A percentile compares a stretch with the other conserved stretches of the same genome.
phyloP scores from a whole-genome alignment of 371 early-diverging fungal species.

The Mucor sp. region DNA sequence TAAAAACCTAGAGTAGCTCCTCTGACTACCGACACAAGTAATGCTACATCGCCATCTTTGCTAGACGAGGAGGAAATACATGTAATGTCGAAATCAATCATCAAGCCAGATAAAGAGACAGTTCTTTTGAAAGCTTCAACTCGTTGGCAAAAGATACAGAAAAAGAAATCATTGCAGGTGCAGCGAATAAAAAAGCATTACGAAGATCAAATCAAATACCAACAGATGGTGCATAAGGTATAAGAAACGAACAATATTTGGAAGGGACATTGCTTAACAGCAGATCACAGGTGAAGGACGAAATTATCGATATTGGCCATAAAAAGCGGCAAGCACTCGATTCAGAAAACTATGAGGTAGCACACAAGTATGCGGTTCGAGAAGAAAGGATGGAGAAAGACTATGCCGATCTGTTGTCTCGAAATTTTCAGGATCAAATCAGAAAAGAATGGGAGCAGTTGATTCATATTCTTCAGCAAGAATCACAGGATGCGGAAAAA shows the following conservation, averaged over 20 bases:
- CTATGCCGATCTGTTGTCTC: background rate
- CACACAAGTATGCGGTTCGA: background rate
- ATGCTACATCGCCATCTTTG: background rate
- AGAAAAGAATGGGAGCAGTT: background rate
- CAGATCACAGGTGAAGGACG: background rate
- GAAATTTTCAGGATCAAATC: background rate
- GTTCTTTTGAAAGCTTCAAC: background rate
- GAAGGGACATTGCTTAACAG: background rate
- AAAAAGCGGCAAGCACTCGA: background rate
- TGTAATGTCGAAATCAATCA: background rate
- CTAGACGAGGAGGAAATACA: background rate
- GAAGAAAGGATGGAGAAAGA: background rate
- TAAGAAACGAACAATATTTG: background rate
- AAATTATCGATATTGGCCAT: background rate
- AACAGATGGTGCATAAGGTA: background rate
- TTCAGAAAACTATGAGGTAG: background rate
- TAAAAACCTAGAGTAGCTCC: background rate
- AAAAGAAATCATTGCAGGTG: background rate
- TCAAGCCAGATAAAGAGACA: constrained; percentile 2
- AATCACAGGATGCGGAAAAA: background rate
- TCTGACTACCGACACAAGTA: background rate
- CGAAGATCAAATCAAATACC: background rate
- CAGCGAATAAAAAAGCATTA: background rate
- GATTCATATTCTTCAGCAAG: background rate
- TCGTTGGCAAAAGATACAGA: background rate